phyloP scores from a whole-genome alignment of 2,329 filamentous ascomycete genomes.

The Scolecobasidium constrictum region DNA sequence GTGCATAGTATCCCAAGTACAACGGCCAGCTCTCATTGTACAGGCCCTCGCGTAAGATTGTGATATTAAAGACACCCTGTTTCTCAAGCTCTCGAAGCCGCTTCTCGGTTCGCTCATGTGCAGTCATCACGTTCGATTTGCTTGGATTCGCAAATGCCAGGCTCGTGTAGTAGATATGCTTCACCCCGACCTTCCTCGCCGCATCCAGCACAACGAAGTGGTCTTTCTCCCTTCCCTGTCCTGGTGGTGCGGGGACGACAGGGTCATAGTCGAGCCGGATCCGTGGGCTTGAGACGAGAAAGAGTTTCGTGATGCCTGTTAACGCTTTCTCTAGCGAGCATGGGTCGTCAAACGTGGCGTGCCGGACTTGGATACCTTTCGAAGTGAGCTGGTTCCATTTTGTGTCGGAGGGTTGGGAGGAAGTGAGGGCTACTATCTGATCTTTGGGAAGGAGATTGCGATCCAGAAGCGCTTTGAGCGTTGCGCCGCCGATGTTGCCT shows the following conservation, averaged over 20 bases:
- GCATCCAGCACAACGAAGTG: constrained; percentile 33
- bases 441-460: constrained; percentile 26
- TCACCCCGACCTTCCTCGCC: constrained; percentile 27
- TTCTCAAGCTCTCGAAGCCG: constrained; percentile 24
- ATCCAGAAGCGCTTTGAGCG: constrained; percentile 30
- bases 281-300: constrained; percentile 34
- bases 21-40: constrained; percentile 38
- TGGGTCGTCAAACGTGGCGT: constrained; percentile 28
- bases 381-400: constrained; percentile 11
- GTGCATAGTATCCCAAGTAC: constrained; percentile 34
- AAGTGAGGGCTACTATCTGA: constrained; percentile 26
- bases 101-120: constrained; percentile 34
- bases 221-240: constrained; percentile 32
- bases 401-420: constrained; percentile 14
- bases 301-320: constrained; percentile 27
- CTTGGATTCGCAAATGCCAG: constrained; percentile 31
- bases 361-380: constrained; percentile 24
- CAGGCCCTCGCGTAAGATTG: constrained; percentile 32
- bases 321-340: constrained; percentile 24
- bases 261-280: constrained; percentile 31
- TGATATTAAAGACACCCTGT: constrained; percentile 17
- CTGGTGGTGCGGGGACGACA: constrained; percentile 25
- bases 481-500: constrained; percentile 34
- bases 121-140: constrained; percentile 33
- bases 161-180: constrained; percentile 36